Evolutionary conservation across 768 basidiomycete genomes (phyloP), one percentile per base, ranked within the genome.

Genomic region (Auricularia cornea): DNA sequence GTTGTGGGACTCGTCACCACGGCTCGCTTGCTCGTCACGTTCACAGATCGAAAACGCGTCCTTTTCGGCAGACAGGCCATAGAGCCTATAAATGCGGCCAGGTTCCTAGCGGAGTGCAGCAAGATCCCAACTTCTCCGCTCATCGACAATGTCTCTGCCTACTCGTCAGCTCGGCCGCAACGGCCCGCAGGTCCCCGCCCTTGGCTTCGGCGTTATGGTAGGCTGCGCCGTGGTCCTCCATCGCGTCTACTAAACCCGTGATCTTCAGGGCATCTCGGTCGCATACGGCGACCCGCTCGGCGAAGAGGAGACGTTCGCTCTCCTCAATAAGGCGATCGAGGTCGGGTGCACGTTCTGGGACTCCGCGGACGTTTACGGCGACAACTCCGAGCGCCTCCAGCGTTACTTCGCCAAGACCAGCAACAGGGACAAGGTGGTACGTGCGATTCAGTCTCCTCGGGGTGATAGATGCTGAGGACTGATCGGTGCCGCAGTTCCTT

Each of bases 81-180:
- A n/a, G n/a, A n/a, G n/a, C n/a, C n/a, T n/a, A n/a, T n/a, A n/a
- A n/a, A n/a, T n/a, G n/a, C n/a, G n/a, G n/a, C n/a, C n/a, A n/a
- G n/a, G n/a, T n/a, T n/a, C n/a, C n/a, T n/a, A n/a, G n/a, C n/a
- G n/a, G n/a, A n/a, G n/a, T n/a, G n/a, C n/a, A n/a, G n/a, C n/a
- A n/a, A n/a, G n/a, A n/a, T n/a, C n/a, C n/a, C n/a, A n/a, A n/a
- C n/a, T n/a, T n/a, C n/a, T n/a, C n/a, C n/a, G n/a, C n/a, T n/a
- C n/a, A n/a, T n/a, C n/a, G n/a, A n/a, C n/a, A n/a, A n/a, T n/a
- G n/a, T n/a, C n/a, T n/a, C n/a, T n/a, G n/a, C n/a, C 59, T 28
- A 70, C 64, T 32, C 65, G 68, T 23, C 65, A 63, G 8, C 64
- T 70, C 3, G 69, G 69, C 1, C 32, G 35, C 30, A 68, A 69